Evolutionary conservation across 139 green algal genomes (phyloP), one percentile per base, ranked within the genome.

Genomic region (Volvox africanus): DNA sequence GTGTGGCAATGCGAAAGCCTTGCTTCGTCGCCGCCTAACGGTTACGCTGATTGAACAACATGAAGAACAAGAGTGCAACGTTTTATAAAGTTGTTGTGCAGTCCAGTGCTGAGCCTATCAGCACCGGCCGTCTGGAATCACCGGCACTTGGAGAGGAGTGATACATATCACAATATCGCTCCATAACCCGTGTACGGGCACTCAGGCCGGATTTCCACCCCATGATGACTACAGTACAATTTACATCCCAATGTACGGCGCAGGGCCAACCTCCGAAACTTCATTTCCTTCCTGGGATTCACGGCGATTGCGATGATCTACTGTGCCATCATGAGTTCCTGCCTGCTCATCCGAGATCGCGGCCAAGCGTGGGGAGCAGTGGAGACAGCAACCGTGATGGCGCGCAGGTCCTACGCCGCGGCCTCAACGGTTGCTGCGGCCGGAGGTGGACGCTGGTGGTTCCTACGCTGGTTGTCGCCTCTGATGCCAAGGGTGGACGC

Each of bases 211-310:
- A n/a, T n/a, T n/a, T n/a, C n/a, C n/a, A n/a, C n/a, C n/a, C n/a
- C n/a, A n/a, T n/a, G n/a, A n/a, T n/a, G n/a, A n/a, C 11, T 28
- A 75, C 67, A 75, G 67, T 32, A 75, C 67, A 75, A 55, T 55
- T 5, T 32, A 75, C 67, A 75, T 26, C 22, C 22, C 11, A 9
- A 75, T 28, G 24, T 28, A 75, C 22, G 24, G 24, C 71, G 32
- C 36, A 69, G 81, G 22, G 91, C 71, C 79, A 95, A 94, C 91
- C 28, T 95, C 78, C 94, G 94, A 33, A 88, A 91, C 78, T 96
- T 96, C 77, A 61, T 96, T 33, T 87, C 92, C 73, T 94, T 96
- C 85, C 90, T 94, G 22, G 26, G 35, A 22, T 93, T 81, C 76
- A 84, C 86, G 0, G 2, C 81, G 24, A n/a, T 62, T 0, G 88